phyloP scores from a whole-genome alignment of 768 basidiomycete genomes.

The Postia placenta region DNA sequence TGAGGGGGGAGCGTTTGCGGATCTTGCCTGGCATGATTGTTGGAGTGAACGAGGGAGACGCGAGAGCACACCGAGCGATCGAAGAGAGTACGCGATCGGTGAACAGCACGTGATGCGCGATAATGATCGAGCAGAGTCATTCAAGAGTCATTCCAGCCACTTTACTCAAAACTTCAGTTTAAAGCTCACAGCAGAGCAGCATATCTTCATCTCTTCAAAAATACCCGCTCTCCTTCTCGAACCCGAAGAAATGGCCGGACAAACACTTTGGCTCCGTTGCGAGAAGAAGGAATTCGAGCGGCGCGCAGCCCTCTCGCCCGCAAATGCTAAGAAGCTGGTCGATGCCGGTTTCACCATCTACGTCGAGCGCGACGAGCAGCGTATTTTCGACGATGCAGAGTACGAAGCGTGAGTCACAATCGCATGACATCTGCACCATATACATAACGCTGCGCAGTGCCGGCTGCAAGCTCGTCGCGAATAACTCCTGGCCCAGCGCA shows the following conservation, averaged over 20 bases:
- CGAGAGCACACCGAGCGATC: background rate
- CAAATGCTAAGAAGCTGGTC: slow-evolving; percentile 82
- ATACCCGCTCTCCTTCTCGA: background rate
- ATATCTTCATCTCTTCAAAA: background rate
- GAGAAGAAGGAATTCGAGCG: slow-evolving; percentile 95
- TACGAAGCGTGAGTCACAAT: slow-evolving; percentile 73
- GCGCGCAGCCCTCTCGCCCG: slow-evolving; percentile 89
- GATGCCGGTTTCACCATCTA: slow-evolving; percentile 85
- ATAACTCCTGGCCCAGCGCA: slow-evolving; percentile 86
- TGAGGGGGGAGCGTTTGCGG: slow-evolving; percentile 22
- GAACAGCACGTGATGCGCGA: background rate
- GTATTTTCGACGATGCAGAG: slow-evolving; percentile 91
- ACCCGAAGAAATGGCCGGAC: slow-evolving; percentile 38
- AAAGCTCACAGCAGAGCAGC: background rate
- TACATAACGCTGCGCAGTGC: slow-evolving; percentile 50
- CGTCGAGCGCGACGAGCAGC: slow-evolving; percentile 90
- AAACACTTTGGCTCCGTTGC: slow-evolving; percentile 87
- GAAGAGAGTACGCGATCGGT: background rate
- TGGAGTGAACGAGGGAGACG: background rate
- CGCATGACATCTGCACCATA: slow-evolving; percentile 4
- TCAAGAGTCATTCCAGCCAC: background rate
- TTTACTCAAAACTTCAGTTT: background rate
- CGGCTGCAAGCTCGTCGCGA: slow-evolving; percentile 81
- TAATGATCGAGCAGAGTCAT: slow-evolving; percentile 12
- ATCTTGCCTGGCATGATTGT: slow-evolving; percentile 17